phyloP scores from a whole-genome alignment of 1,139 yeast species.

The Saccharomyces hybrid region DNA sequence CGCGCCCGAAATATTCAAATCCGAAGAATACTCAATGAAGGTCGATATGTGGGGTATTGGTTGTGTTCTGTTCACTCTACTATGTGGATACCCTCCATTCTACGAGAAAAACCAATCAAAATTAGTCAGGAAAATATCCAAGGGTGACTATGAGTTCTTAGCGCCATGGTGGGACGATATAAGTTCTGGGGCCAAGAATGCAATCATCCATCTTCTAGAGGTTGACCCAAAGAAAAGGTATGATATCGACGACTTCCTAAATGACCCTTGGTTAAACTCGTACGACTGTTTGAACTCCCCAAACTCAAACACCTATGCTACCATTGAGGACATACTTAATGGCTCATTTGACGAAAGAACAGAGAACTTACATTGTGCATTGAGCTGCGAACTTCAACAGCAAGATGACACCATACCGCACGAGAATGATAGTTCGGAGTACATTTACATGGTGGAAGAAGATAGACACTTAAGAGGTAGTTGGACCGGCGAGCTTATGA shows the following conservation, averaged over 20 bases:
- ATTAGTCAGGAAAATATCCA: constrained; percentile 62
- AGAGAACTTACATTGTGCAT: background rate
- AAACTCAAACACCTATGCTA: background rate
- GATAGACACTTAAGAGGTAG: background rate
- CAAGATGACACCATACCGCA: background rate
- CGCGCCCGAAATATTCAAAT: constrained; percentile 89
- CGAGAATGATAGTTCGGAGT: background rate
- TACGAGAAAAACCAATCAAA: constrained; percentile 59
- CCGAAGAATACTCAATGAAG: constrained; percentile 60
- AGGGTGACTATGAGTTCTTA: constrained; percentile 69
- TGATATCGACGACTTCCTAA: constrained; percentile 62
- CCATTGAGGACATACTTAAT: background rate
- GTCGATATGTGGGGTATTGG: constrained; percentile 98
- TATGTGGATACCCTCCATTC: constrained; percentile 96
- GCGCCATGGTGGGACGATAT: constrained; percentile 96
- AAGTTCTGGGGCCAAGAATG: constrained; percentile 58
- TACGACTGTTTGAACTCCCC: constrained; percentile 10
- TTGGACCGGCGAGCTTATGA: background rate
- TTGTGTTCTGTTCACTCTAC: constrained; percentile 78
- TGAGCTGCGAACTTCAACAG: background rate
- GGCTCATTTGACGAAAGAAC: background rate
- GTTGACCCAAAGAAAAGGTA: constrained; percentile 71
- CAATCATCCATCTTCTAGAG: constrained; percentile 63
- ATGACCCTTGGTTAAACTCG: constrained; percentile 62
- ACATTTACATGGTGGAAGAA: background rate